phyloP scores from a whole-genome alignment of 371 early-diverging fungal genomes.

The Mucor lusitanicus region DNA sequence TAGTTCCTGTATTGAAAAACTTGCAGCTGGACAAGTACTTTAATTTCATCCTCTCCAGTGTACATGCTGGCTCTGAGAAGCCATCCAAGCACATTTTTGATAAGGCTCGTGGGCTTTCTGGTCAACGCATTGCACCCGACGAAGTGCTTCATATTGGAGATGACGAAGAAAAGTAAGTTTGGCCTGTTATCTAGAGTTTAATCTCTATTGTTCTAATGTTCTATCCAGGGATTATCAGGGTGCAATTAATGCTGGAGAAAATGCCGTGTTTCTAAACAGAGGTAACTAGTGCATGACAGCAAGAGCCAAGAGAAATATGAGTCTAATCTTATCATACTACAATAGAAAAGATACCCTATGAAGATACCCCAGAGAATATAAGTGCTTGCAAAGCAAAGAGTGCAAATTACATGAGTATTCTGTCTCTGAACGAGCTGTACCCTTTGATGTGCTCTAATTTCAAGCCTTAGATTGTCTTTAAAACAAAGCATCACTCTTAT shows the following conservation, averaged over 20 bases:
- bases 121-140: constrained; percentile 10
- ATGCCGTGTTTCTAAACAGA: constrained; percentile 31
- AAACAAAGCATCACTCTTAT: no score
- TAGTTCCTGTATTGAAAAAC: constrained; percentile 33
- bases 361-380: constrained; percentile 25
- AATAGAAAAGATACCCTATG: constrained; percentile 32
- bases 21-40: constrained; percentile 34
- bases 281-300: not conserved
- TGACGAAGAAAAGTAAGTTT: constrained; percentile 33
- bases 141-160: constrained; percentile 45
- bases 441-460: constrained; percentile 16
- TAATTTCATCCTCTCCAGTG: constrained; percentile 38
- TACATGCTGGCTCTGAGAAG: constrained; percentile 37
- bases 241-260: constrained; percentile 35
- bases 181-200: not conserved
- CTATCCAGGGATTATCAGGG: constrained; percentile 15
- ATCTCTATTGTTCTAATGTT: not conserved
- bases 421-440: constrained; percentile 33
- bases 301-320: not conserved
- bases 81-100: constrained; percentile 37
- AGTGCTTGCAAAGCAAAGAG: constrained; percentile 14
- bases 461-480: constrained; percentile 7
- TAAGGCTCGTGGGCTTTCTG: constrained; percentile 20
- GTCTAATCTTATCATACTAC: not conserved
- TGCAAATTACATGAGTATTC: constrained; percentile 22